These are phyloP conservation scores for Jaltomata sinuosa DNA, from an alignment of 257 asterid genomes.

Conservation along the genomic window DNA sequence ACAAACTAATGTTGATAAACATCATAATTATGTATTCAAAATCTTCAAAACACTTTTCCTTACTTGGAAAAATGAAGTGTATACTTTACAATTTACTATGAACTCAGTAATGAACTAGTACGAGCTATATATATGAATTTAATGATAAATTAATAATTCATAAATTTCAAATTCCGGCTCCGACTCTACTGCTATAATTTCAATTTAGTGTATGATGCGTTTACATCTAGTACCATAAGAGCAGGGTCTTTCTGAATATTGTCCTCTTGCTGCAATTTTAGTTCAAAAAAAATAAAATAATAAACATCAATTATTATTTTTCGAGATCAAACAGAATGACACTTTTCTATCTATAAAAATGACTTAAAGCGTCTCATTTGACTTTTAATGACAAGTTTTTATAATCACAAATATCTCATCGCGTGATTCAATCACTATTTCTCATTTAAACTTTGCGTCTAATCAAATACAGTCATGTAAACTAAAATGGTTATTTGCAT, in stretches of 20 bases:
- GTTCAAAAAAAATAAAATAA: not conserved
- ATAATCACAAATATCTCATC: not conserved
- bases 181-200: not conserved
- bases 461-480: not conserved
- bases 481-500: not conserved
- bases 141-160: too few relatives aligned
- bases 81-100: not conserved
- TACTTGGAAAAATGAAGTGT: not conserved
- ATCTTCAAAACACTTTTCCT: not conserved
- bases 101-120: not conserved
- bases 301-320: not conserved
- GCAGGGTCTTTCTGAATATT: fast-evolving
- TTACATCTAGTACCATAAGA: fast-evolving
- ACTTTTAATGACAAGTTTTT: not conserved
- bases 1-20: too few relatives aligned
- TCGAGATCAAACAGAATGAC: not conserved
- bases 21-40: not conserved
- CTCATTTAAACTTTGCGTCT: not conserved
- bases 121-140: not conserved
- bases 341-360: not conserved
- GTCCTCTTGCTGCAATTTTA: not conserved
- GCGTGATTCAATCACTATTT: not conserved
- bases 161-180: too few relatives aligned
- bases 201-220: not conserved
- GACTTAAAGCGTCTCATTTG: not conserved